A percentile compares a stretch with the other conserved stretches of the same genome.
Conservation (phyloP, 1,139 yeast genomes). For the Yamadazyma membranifaciens region DNA sequence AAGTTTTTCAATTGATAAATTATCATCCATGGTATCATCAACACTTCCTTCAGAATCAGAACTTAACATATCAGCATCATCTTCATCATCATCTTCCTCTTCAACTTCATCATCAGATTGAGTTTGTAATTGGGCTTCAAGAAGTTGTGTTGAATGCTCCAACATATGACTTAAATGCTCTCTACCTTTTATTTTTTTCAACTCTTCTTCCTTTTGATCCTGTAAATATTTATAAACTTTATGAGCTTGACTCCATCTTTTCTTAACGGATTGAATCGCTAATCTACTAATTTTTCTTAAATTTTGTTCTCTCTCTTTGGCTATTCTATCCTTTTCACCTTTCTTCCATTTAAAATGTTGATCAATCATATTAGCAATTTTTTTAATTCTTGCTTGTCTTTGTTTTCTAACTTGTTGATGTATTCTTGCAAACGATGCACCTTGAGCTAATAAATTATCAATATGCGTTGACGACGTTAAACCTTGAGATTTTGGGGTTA, state of each 20-base stretch:
- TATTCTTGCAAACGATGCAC: slow-evolving; percentile 66
- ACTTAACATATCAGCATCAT: slow-evolving; percentile 22
- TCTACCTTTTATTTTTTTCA: slow-evolving; percentile 76
- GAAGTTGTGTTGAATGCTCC: slow-evolving; percentile 85
- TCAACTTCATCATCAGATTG: slow-evolving; percentile 26
- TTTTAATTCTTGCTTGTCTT: slow-evolving; percentile 68
- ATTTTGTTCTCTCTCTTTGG: slow-evolving; percentile 67
- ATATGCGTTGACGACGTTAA: slow-evolving; percentile 53
- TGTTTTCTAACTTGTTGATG: slow-evolving; percentile 66
- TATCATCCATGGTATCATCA: slow-evolving; percentile 44
- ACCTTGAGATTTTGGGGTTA: slow-evolving; percentile 43
- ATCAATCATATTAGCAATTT: slow-evolving; percentile 79
- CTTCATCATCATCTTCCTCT: slow-evolving; percentile 17
- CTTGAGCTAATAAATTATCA: slow-evolving; percentile 78
- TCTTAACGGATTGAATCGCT: slow-evolving; percentile 81
- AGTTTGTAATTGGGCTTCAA: slow-evolving; percentile 75
- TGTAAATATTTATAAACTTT: slow-evolving; percentile 66
- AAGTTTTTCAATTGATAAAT: slow-evolving; percentile 65
- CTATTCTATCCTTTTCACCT: slow-evolving; percentile 84
- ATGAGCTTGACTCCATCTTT: slow-evolving; percentile 88
- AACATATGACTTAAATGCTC: slow-evolving; percentile 85
- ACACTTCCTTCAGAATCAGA: slow-evolving; percentile 30
- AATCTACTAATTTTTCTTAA: slow-evolving; percentile 69
- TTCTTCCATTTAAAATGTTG: slow-evolving; percentile 80
- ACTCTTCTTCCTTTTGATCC: slow-evolving; percentile 60